Conservation (phyloP, 2,329 filamentous ascomycete genomes). For the Diaporthe aspalathi region DNA sequence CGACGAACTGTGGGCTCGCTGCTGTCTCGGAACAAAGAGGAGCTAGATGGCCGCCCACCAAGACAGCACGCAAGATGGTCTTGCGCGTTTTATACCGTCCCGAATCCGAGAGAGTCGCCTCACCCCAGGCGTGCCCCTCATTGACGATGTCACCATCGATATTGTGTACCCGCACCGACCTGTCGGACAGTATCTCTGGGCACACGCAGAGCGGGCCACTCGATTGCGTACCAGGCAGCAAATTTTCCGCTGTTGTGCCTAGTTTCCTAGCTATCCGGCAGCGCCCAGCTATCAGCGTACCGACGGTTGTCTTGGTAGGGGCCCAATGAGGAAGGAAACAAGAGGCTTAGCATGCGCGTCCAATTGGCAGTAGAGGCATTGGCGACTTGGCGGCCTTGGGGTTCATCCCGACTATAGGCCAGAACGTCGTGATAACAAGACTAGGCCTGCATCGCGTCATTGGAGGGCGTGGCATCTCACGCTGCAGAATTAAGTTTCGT, state of each 20-base stretch:
- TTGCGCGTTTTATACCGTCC: background rate
- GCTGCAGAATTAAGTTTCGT: background rate
- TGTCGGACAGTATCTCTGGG: constrained; percentile 21
- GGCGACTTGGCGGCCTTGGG: background rate
- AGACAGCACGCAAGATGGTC: background rate
- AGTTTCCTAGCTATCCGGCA: background rate
- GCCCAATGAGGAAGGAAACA: constrained; percentile 23
- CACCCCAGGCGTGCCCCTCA: background rate
- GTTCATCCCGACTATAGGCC: background rate
- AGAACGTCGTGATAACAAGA: background rate
- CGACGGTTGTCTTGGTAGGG: constrained; percentile 12
- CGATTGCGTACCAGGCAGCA: background rate
- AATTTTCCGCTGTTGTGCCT: background rate
- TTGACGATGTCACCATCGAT: background rate
- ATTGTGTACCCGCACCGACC: background rate
- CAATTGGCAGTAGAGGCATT: background rate
- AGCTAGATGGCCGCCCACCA: too few relatives aligned
- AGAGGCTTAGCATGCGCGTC: constrained; percentile 11
- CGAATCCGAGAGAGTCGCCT: too few relatives aligned
- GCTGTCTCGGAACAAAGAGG: background rate
- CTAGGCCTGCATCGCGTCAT: constrained; percentile 8
- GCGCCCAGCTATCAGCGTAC: constrained; percentile 2
- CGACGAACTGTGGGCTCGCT: background rate
- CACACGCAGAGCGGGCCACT: background rate
- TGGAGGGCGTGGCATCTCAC: background rate